phyloP scores from a whole-genome alignment of 2,329 filamentous ascomycete species.

The Penicillium sumatraense region DNA sequence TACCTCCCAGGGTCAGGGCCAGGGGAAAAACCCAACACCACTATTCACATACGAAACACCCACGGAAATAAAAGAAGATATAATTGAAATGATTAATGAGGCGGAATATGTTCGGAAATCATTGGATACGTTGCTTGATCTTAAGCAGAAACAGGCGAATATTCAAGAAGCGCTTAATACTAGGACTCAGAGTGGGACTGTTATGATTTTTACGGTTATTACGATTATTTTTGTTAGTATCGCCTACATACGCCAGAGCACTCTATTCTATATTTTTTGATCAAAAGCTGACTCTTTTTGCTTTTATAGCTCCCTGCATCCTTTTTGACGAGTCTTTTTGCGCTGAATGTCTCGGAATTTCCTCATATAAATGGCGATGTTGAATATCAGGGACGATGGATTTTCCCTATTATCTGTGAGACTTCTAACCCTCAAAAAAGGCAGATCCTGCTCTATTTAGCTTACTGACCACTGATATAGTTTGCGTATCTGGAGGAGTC shows the following conservation, averaged over 20 bases:
- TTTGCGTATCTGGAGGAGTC: no score
- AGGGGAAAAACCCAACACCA: no score
- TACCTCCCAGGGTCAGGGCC: no score
- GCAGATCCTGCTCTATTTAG: no score
- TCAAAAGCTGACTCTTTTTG: background rate
- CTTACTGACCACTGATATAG: no score
- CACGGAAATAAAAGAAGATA: background rate
- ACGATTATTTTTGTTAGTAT: background rate
- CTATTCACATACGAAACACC: background rate
- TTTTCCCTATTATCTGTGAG: background rate
- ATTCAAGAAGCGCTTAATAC: background rate
- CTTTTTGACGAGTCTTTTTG: background rate
- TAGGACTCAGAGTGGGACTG: background rate
- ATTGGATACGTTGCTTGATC: background rate
- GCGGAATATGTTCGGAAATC: background rate
- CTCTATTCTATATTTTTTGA: background rate
- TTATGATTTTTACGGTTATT: background rate
- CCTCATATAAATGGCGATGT: background rate
- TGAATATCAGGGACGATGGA: background rate
- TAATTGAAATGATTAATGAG: background rate
- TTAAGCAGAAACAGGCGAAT: background rate
- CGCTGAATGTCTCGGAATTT: background rate
- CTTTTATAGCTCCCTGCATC: background rate
- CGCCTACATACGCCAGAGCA: no score
- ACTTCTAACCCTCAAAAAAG: no score